Percentiles rank a stretch among this genome's conserved stretches.
These are phyloP conservation scores for Tulasnella sp. DNA, from an alignment of 768 basidiomycete genomes.

Conservation along the genomic window DNA sequence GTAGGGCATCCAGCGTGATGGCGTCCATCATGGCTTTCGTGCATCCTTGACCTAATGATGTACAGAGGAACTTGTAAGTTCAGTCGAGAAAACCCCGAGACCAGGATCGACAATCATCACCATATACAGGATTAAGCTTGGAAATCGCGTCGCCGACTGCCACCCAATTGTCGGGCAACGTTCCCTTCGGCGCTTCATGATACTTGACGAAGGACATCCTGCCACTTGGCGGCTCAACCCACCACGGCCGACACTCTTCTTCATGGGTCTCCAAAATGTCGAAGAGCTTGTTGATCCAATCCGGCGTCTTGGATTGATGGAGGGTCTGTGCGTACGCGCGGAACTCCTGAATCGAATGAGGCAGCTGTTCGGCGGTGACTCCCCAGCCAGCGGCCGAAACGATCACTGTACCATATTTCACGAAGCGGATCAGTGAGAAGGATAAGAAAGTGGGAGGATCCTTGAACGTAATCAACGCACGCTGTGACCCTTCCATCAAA, in stretches of 20 bases:
- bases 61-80: not conserved
- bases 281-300: not conserved
- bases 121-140: conserved; percentile 12
- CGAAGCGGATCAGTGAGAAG: too few species aligned
- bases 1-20: not conserved
- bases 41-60: not conserved
- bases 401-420: not conserved
- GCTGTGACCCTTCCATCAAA: not conserved
- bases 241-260: not conserved
- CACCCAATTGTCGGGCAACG: not conserved
- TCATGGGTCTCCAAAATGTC: conserved; percentile 11
- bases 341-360: conserved; percentile 4
- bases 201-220: not conserved
- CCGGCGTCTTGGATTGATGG: not conserved
- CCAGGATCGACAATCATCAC: not conserved
- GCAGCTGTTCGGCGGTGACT: too few species aligned
- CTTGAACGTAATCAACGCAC: not conserved
- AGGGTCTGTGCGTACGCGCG: not conserved
- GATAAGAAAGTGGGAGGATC: too few species aligned
- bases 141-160: conserved; percentile 8
- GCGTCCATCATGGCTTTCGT: not conserved
- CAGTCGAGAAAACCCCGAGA: not conserved
- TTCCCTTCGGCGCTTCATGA: not conserved
- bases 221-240: not conserved
- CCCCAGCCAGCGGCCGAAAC: not conserved